phyloP scores from a whole-genome alignment of 495 filamentous ascomycete genomes.

The Aspergillus bertholletiae region DNA sequence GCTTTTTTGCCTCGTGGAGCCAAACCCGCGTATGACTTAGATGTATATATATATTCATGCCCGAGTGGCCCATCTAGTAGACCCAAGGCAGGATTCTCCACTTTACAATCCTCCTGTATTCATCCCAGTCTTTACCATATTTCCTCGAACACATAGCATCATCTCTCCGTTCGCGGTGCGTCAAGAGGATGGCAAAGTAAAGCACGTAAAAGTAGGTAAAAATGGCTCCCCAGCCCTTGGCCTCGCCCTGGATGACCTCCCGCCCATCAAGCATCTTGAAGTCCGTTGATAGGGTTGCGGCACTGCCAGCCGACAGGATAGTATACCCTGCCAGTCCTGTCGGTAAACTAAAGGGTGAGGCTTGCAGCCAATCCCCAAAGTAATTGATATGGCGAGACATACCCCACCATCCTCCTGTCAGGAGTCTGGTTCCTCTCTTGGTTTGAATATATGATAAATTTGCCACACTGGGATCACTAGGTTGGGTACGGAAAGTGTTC shows the following conservation, averaged over 20 bases:
- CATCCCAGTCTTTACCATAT: conserved; percentile 84
- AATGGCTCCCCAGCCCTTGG: conserved; percentile 67
- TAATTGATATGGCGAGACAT: conserved; percentile 85
- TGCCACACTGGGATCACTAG: conserved; percentile 63
- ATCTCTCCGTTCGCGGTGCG: conserved; percentile 78
- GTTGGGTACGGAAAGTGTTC: conserved; percentile 77
- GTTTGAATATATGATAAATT: conserved; percentile 78
- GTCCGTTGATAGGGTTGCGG: conserved; percentile 40
- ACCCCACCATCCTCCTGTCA: conserved; percentile 88
- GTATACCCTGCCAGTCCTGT: conserved; percentile 74
- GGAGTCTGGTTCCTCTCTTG: conserved; percentile 65
- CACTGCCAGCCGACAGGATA: conserved; percentile 40
- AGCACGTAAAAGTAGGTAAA: conserved; percentile 86
- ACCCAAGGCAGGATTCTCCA: conserved; percentile 78
- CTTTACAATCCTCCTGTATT: conserved; percentile 69
- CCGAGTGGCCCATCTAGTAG: conserved; percentile 51
- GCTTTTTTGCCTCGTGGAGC: too few species aligned
- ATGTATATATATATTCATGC: too few species aligned
- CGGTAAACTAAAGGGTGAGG: conserved; percentile 78
- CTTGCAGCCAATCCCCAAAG: conserved; percentile 83
- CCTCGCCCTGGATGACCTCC: conserved; percentile 50
- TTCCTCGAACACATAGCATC: conserved; percentile 79
- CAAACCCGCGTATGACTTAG: too few species aligned
- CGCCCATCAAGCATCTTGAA: conserved; percentile 40
- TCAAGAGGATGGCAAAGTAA: conserved; percentile 77